These are phyloP conservation scores for Brachypodium distachyon DNA, from an alignment of 202 grass and related monocot species.

Conservation along the genomic window DNA sequence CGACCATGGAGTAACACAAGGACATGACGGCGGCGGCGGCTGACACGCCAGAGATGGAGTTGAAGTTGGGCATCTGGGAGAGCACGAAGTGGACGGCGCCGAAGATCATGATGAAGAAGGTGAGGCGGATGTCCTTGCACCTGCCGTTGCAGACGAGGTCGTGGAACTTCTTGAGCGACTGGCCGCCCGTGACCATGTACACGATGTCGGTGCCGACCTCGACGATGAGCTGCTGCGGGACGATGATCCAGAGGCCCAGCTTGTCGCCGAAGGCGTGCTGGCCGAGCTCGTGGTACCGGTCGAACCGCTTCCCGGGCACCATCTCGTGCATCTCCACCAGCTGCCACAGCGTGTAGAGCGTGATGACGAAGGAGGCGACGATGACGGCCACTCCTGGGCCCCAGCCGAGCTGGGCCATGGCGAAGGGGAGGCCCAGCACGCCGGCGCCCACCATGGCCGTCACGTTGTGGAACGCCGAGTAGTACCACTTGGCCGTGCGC, in stretches of 20 bases:
- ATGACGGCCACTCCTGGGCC: background rate
- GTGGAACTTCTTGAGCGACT: conserved; percentile 41
- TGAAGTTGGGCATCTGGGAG: conserved; percentile 45
- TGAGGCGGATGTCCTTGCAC: conserved; percentile 32
- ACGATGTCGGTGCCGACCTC: conserved; percentile 47
- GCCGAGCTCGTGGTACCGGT: conserved; percentile 78
- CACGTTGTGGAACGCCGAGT: conserved; percentile 1
- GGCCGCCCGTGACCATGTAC: conserved; percentile 58
- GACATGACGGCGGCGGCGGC: conserved; percentile 52
- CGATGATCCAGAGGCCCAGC: conserved; percentile 83
- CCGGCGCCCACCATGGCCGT: conserved; percentile 3
- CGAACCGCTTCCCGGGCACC: conserved; percentile 81
- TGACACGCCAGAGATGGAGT: conserved; percentile 46
- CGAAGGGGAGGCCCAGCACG: conserved; percentile 7
- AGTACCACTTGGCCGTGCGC: conserved; percentile 11
- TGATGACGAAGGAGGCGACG: conserved; percentile 27
- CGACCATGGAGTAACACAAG: conserved; percentile 73
- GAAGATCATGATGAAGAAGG: conserved; percentile 49
- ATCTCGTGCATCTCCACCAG: conserved; percentile 93
- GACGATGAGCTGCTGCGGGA: conserved; percentile 67
- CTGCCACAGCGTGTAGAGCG: conserved; percentile 82
- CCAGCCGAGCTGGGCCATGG: conserved; percentile 4
- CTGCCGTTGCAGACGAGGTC: conserved; percentile 25
- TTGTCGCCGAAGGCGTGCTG: conserved; percentile 83
- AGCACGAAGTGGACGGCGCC: conserved; percentile 31